Conservation (phyloP, 495 filamentous ascomycete species). For the Lophiostoma macrostomum region DNA sequence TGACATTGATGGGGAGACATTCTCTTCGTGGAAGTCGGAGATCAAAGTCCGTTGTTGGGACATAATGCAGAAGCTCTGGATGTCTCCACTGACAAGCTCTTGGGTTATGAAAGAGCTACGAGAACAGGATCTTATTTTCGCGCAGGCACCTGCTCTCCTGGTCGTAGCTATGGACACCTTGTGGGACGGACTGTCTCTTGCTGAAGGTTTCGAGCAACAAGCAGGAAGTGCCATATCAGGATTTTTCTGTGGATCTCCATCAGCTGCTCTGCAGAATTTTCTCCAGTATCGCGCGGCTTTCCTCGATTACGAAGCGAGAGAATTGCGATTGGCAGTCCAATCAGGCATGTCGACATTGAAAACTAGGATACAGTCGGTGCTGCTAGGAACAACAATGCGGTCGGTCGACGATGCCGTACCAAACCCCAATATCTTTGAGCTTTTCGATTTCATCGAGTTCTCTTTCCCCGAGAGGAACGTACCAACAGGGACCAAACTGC, state of each 20-base stretch:
- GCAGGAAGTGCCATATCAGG: slow-evolving; percentile 34
- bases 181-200: slow-evolving; percentile 64
- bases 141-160: slow-evolving; percentile 61
- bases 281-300: slow-evolving; percentile 67
- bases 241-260: slow-evolving; percentile 63
- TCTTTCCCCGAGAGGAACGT: slow-evolving; percentile 53
- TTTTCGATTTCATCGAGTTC: slow-evolving; percentile 85
- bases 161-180: slow-evolving; percentile 58
- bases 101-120: slow-evolving; percentile 76
- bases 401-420: slow-evolving; percentile 59
- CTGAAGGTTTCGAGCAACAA: slow-evolving; percentile 39
- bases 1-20: slow-evolving; percentile 54
- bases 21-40: slow-evolving; percentile 67
- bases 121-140: slow-evolving; percentile 67
- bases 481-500: slow-evolving; percentile 51
- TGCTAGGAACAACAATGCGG: slow-evolving; percentile 68
- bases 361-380: slow-evolving; percentile 69
- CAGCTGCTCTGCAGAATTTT: slow-evolving; percentile 67
- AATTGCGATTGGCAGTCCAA: slow-evolving; percentile 73
- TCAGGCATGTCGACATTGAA: slow-evolving; percentile 70
- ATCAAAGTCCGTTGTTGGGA: slow-evolving; percentile 74
- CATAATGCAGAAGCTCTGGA: slow-evolving; percentile 77
- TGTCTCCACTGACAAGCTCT: slow-evolving; percentile 71
- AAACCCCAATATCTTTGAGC: slow-evolving; percentile 78
- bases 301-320: slow-evolving; percentile 77